Evolutionary conservation across 2,329 filamentous ascomycete species (phyloP).

Genomic region (Akanthomyces muscarius): DNA sequence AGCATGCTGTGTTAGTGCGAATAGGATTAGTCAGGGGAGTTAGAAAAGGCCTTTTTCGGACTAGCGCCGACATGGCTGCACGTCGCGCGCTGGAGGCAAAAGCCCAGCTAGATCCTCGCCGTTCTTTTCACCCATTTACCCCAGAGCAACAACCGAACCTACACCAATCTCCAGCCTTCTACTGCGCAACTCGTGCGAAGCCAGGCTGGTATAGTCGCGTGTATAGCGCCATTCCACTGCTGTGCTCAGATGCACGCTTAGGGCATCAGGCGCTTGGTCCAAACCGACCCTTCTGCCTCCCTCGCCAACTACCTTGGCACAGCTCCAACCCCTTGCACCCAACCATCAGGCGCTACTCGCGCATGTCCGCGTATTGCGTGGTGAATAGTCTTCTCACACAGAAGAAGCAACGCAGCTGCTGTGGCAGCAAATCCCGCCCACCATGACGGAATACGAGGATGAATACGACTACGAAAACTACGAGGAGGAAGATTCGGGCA

Average conservation of each 20-base stretch:
- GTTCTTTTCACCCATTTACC: constrained; percentile 2
- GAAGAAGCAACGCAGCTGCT: background rate
- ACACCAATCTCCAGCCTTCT: background rate
- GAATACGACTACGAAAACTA: constrained; percentile 65
- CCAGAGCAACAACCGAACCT: background rate
- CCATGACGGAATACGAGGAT: constrained; percentile 55
- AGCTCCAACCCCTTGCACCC: background rate
- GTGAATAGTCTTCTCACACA: background rate
- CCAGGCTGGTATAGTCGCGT: background rate
- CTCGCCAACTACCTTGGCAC: background rate
- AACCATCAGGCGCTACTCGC: background rate
- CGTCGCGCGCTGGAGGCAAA: constrained; percentile 11
- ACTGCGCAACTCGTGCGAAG: constrained; percentile 4
- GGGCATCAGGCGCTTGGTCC: constrained; percentile 13
- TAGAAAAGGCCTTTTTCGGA: background rate
- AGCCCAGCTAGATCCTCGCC: constrained; percentile 3
- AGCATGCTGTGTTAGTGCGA: too few relatives aligned
- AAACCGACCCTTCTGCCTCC: constrained; percentile 6
- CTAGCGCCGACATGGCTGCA: constrained; percentile 6
- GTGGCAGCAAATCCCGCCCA: constrained; percentile 19
- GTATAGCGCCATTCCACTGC: background rate
- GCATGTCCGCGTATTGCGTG: background rate
- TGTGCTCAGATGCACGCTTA: constrained; percentile 15
- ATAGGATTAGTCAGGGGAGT: constrained; percentile 1
- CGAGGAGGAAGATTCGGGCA: constrained; percentile 63